Evolutionary conservation across 805 yeast species (phyloP).

Genomic region (Saccharomycopsis fodiens): DNA sequence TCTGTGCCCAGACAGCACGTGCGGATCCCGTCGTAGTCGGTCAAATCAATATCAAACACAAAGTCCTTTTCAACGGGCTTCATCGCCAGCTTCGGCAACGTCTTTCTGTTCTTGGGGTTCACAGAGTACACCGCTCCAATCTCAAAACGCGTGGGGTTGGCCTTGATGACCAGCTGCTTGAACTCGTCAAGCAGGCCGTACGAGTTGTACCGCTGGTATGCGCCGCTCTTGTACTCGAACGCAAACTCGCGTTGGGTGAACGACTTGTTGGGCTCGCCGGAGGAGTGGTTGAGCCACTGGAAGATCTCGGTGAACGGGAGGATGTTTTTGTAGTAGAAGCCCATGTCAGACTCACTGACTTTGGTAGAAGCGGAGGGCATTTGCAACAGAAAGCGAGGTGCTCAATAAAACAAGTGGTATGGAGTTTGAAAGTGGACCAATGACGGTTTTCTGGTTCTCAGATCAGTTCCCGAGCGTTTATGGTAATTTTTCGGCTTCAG

Average conservation of each 20-base stretch:
- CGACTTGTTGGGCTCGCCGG: slow-evolving; percentile 50
- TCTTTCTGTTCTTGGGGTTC: slow-evolving; percentile 80
- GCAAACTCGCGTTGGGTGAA: slow-evolving; percentile 92
- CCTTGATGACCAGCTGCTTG: slow-evolving; percentile 61
- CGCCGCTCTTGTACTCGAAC: slow-evolving; percentile 79
- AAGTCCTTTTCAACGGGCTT: slow-evolving; percentile 79
- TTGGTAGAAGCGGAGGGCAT: slow-evolving; percentile 11
- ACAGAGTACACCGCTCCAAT: slow-evolving; percentile 87
- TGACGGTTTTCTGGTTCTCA: too few species aligned
- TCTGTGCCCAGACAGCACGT: slow-evolving; percentile 86
- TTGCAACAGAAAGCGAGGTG: too few species aligned
- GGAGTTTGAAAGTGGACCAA: too few species aligned
- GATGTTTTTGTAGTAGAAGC: slow-evolving; percentile 57
- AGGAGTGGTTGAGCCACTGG: slow-evolving; percentile 82
- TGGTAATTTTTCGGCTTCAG: too few species aligned
- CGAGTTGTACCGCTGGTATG: slow-evolving; percentile 84
- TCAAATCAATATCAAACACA: slow-evolving; percentile 94
- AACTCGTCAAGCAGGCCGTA: slow-evolving; percentile 62
- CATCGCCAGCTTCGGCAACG: slow-evolving; percentile 67
- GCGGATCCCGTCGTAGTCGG: slow-evolving; percentile 90
- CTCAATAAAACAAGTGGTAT: too few species aligned
- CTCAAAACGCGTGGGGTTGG: slow-evolving; percentile 87
- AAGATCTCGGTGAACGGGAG: slow-evolving; percentile 76
- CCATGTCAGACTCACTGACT: slow-evolving; percentile 56
- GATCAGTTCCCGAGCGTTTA: too few species aligned